Evolutionary conservation across 2,329 filamentous ascomycete genomes (phyloP).

Genomic region (Bimuria novae-zelandiae): DNA sequence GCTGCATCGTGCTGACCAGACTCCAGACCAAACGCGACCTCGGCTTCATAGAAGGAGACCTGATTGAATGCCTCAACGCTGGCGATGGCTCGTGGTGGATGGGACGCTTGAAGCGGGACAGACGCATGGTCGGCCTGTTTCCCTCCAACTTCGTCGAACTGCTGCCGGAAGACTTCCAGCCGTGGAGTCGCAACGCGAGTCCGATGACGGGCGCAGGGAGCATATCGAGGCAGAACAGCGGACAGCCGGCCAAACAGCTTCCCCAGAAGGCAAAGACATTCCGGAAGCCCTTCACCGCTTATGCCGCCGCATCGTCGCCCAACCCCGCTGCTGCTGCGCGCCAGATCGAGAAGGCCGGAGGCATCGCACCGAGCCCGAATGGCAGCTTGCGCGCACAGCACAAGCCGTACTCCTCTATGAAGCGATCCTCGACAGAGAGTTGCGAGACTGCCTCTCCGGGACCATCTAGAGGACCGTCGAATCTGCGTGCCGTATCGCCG

Average conservation of each 20-base stretch:
- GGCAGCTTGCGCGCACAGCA: slow-evolving; percentile 49
- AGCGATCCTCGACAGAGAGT: slow-evolving; percentile 48
- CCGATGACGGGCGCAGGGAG: slow-evolving; percentile 46
- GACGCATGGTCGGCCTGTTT: slow-evolving; percentile 88
- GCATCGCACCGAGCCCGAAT: slow-evolving; percentile 32
- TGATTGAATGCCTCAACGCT: slow-evolving; percentile 97
- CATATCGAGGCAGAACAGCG: slow-evolving; percentile 57
- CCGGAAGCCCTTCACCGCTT: slow-evolving; percentile 68
- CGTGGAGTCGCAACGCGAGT: slow-evolving; percentile 64
- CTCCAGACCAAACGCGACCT: slow-evolving; percentile 81
- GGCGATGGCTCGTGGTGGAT: slow-evolving; percentile 99
- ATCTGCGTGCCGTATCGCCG: slow-evolving; percentile 48
- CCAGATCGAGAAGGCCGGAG: slow-evolving; percentile 40
- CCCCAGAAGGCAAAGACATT: slow-evolving; percentile 60
- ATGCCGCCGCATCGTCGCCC: slow-evolving; percentile 52
- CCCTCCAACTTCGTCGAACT: slow-evolving; percentile 97
- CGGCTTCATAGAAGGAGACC: slow-evolving; percentile 94
- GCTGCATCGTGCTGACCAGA: slow-evolving; percentile 26
- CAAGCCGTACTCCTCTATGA: slow-evolving; percentile 57
- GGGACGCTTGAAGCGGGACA: slow-evolving; percentile 85
- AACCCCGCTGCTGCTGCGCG: slow-evolving; percentile 48
- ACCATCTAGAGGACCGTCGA: slow-evolving; percentile 24
- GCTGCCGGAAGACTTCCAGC: slow-evolving; percentile 81
- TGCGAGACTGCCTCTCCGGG: slow-evolving; percentile 38
- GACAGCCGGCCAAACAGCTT: slow-evolving; percentile 53